Percentiles rank a stretch among this genome's conserved stretches.
Evolutionary conservation across 2,329 filamentous ascomycete genomes (phyloP).

Genomic region (Botryotinia convoluta): DNA sequence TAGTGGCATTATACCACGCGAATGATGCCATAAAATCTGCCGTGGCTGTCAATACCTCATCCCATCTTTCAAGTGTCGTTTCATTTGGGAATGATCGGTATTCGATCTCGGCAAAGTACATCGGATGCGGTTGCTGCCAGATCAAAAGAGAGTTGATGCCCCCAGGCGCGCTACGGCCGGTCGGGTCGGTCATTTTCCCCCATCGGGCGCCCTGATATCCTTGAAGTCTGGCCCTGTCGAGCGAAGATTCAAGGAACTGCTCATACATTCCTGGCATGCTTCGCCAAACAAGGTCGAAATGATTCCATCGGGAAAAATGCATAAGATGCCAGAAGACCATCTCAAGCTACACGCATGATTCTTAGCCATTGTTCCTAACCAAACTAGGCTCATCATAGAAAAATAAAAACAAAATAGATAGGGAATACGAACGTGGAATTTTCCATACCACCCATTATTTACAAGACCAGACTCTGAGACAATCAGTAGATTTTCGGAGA

Average conservation of each 20-base stretch:
- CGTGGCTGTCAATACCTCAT: constrained; percentile 48
- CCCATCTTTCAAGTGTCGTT: constrained; percentile 51
- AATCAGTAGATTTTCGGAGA: background rate
- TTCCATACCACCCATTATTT: constrained; percentile 49
- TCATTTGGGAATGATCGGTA: constrained; percentile 47
- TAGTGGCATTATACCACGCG: constrained; percentile 53
- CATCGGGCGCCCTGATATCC: constrained; percentile 44
- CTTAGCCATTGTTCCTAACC: background rate
- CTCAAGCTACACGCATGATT: constrained; percentile 31
- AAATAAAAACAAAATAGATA: too few species aligned
- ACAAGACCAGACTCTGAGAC: constrained; percentile 43
- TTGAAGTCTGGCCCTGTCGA: constrained; percentile 36
- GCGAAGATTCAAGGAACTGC: constrained; percentile 37
- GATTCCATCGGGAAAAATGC: constrained; percentile 44
- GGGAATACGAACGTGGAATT: constrained; percentile 41
- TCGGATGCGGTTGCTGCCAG: constrained; percentile 61
- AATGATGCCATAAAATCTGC: constrained; percentile 61
- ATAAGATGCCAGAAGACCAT: constrained; percentile 46
- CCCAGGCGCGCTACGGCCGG: constrained; percentile 54
- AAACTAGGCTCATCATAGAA: background rate
- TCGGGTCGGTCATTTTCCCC: constrained; percentile 58
- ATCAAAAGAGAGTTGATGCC: constrained; percentile 60
- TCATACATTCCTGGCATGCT: constrained; percentile 42
- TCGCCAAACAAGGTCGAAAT: constrained; percentile 40
- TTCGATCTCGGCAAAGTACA: constrained; percentile 58